Base-by-base conservation (phyloP, 1,284 basidiomycete genomes). In the Trametes sp. region DNA sequence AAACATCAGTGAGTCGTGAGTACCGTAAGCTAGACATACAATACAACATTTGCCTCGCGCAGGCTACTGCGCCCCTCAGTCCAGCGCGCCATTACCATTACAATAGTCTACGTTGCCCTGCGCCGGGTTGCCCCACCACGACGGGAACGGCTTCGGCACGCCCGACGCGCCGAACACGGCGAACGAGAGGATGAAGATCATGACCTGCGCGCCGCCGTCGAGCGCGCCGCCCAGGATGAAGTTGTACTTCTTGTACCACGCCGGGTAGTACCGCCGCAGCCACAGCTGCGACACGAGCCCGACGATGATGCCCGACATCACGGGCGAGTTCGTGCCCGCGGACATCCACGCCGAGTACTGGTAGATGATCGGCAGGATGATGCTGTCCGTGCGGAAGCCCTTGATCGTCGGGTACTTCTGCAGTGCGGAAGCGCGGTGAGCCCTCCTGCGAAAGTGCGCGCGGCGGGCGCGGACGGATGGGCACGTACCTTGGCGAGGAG, bases 81-180 rank as follows among this genome's bases (percentile, higher is more conserved):
- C 74, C 31, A 85, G 66, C 24, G 83, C 84, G 13, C 83, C 82
- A 69, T 86, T 86, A 21, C 84, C 84, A 63, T 86, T 86, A 65
- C 85, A 87, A 64, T 86, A 84, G 67, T 87, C 84, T 5, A 84
- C 80, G 62, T 86, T 86, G 14, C 84, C 84, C 29, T 67, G 67
- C 1, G 71, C 76, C 3, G 85, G 84, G 72, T 86, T 87, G 26
- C 85, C 85, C 6, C 80, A 81, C 85, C 85, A 87, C 77, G 68
- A 56, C 4, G 86, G 86, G 80, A 89, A 88, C 2, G 81, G 82
- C 54, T 74, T 76, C 52, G 77, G 70, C 19, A 70, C 72, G 10
- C 88, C 88, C 3, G 82, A 82, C 21, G 86, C 87, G 41, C 88
- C 88, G 69, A 87, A 89, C 33, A 90, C 87, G 10, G 87, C 87